Base-by-base conservation (phyloP, 495 filamentous ascomycete species). In the Daldinia caldariorum region DNA sequence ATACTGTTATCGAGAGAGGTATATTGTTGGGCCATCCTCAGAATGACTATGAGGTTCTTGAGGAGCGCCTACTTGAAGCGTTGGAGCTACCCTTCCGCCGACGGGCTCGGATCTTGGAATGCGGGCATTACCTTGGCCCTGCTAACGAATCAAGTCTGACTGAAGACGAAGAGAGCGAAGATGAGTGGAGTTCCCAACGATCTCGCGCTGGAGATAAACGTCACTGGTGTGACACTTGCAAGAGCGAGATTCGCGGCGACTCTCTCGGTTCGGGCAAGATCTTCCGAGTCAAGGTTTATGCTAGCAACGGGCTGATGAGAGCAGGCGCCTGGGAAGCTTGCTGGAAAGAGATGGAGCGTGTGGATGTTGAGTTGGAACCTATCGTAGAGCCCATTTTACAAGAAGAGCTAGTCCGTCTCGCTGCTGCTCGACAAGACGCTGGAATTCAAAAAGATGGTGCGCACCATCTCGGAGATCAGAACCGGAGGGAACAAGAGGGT, bases 321-420 rank as follows among this genome's bases (percentile, higher is more conserved):
- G 89, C 93, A 12, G 93, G 92, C 3, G 94, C 95, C 0, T 99
- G 95, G 95, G 89, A 89, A 31, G 92, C 93, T 14, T 94, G 91
- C 35, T 99, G 95, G 95, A 89, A 86, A 60, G 94, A 97, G 76
- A 99, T 99, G 95, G 95, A 99, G 79, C 86, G 94, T 34, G 92
- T 98, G 7, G 95, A 99, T 79, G 91, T 96, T 0, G 95, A 99
- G 75, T 87, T 99, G 67, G 89, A 90, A 61, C 89, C 93, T 12
- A 77, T 83, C 34, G 80, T 87, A 14, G 83, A 85, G 18, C 45
- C 73, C 0, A 54, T 60, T 7, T 50, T 85, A 18, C 80, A 79
- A 54, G 73, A 67, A 5, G 84, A 86, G 69, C 66, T 86, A 12
- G 82, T 83, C 61, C 74, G 74, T 9, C 75, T 86, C 4, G 80